Evolutionary conservation across 2,329 filamentous ascomycete species (phyloP).

Genomic region (Tolypocladium capitatum): DNA sequence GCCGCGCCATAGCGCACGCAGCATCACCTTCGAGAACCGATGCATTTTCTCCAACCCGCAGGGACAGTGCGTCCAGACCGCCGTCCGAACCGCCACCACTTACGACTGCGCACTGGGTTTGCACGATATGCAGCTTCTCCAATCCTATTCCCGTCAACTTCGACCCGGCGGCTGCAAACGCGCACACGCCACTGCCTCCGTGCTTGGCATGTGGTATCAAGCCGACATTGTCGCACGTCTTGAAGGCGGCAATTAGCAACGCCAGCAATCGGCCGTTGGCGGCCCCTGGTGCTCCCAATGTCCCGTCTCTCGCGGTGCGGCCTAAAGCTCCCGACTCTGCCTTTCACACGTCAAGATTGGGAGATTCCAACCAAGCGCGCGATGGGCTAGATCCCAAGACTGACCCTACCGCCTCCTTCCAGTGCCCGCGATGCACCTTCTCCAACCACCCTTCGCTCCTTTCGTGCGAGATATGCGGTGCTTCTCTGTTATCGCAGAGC

Average conservation of each 20-base stretch:
- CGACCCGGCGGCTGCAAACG: constrained; percentile 67
- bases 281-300: background rate
- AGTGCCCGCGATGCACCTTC: constrained; percentile 86
- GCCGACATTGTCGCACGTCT: constrained; percentile 64
- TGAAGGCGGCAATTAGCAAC: constrained; percentile 76
- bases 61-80: constrained; percentile 27
- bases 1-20: constrained; percentile 34
- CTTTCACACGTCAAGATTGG: background rate
- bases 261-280: constrained; percentile 40
- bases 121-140: constrained; percentile 88
- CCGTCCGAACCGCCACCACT: constrained; percentile 27
- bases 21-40: constrained; percentile 32
- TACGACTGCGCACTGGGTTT: constrained; percentile 76
- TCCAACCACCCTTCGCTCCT: constrained; percentile 78
- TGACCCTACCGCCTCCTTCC: constrained; percentile 28
- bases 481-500: constrained; percentile 49
- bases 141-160: constrained; percentile 91
- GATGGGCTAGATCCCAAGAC: constrained; percentile 1
- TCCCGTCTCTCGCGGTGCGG: background rate
- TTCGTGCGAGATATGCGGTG: constrained; percentile 84
- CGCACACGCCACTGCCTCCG: constrained; percentile 67
- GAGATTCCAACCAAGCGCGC: background rate
- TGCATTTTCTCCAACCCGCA: constrained; percentile 31
- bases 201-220: constrained; percentile 93
- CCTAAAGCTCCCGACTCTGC: background rate